phyloP scores from a whole-genome alignment of 2,329 filamentous ascomycete genomes.

The Xylariaceae sp. region DNA sequence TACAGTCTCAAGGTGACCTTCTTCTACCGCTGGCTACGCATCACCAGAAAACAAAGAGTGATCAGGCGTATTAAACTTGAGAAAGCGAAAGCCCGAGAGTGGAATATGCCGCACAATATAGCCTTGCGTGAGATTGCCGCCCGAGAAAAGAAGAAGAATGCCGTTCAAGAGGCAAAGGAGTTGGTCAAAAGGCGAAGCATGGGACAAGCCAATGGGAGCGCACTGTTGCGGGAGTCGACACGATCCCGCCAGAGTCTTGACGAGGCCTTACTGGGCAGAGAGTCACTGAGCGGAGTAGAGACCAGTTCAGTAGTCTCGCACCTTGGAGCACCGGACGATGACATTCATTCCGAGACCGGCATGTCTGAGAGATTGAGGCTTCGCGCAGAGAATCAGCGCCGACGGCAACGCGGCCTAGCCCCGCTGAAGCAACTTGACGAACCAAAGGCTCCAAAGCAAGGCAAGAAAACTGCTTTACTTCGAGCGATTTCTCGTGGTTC shows the following conservation, averaged over 20 bases:
- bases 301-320: constrained; percentile 27
- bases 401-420: constrained; percentile 26
- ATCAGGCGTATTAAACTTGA: constrained; percentile 47
- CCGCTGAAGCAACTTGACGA: constrained; percentile 27
- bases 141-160: constrained; percentile 20
- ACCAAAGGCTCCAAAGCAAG: constrained; percentile 25
- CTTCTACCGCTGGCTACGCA: constrained; percentile 52
- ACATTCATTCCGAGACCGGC: constrained; percentile 10
- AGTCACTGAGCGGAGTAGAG: constrained; percentile 27
- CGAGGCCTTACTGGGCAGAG: constrained; percentile 29
- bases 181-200: constrained; percentile 23
- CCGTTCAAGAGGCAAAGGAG: constrained; percentile 23
- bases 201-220: constrained; percentile 18
- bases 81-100: constrained; percentile 46
- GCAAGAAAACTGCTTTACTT: constrained; percentile 31
- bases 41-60: constrained; percentile 43
- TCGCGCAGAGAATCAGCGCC: constrained; percentile 29
- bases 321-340: constrained; percentile 20
- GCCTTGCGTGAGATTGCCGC: constrained; percentile 26
- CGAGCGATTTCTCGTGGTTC: constrained; percentile 24
- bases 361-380: constrained; percentile 23
- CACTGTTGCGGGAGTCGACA: constrained; percentile 22
- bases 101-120: constrained; percentile 33
- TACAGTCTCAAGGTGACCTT: constrained; percentile 50
- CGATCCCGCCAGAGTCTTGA: constrained; percentile 24